These are phyloP conservation scores for Paraphaeosphaeria sporulosa DNA, from an alignment of 2,329 filamentous ascomycete genomes.

Conservation along the genomic window DNA sequence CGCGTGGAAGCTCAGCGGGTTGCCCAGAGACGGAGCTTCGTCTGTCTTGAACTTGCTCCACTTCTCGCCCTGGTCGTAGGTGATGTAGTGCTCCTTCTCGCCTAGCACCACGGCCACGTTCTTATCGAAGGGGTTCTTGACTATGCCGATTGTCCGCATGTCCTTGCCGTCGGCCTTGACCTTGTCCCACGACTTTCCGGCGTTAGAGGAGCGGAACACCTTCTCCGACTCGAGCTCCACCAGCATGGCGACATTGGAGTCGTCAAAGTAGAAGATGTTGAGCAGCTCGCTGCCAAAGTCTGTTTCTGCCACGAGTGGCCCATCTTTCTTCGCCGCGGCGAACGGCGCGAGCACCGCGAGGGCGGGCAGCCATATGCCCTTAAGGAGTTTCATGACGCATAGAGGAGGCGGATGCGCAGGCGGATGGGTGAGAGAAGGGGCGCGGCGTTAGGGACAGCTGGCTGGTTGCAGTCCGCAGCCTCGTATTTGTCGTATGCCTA, in stretches of 20 bases:
- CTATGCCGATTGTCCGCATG: constrained; percentile 68
- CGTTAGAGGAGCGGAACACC: constrained; percentile 81
- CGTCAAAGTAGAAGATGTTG: constrained; percentile 88
- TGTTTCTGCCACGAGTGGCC: constrained; percentile 70
- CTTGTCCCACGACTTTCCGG: constrained; percentile 77
- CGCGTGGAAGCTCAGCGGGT: constrained; percentile 80
- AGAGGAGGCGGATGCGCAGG: constrained; percentile 29
- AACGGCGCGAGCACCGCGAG: constrained; percentile 56
- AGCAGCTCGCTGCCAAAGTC: constrained; percentile 71
- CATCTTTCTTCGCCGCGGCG: constrained; percentile 62
- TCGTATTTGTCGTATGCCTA: constrained; percentile 20
- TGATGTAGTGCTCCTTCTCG: constrained; percentile 78
- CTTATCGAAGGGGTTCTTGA: constrained; percentile 80
- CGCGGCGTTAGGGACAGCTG: constrained; percentile 43
- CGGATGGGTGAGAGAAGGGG: constrained; percentile 22
- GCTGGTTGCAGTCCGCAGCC: constrained; percentile 42
- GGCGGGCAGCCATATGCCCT: constrained; percentile 56
- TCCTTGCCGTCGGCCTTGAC: constrained; percentile 57
- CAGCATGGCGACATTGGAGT: constrained; percentile 81
- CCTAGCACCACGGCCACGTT: constrained; percentile 84
- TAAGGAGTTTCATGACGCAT: constrained; percentile 50
- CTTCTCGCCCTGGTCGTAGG: constrained; percentile 79
- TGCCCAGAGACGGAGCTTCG: constrained; percentile 60
- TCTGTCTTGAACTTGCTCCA: constrained; percentile 79
- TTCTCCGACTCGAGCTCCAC: constrained; percentile 70